Base-by-base conservation (phyloP, 2,329 filamentous ascomycete genomes). In the Sphaerulina vaccinii region DNA sequence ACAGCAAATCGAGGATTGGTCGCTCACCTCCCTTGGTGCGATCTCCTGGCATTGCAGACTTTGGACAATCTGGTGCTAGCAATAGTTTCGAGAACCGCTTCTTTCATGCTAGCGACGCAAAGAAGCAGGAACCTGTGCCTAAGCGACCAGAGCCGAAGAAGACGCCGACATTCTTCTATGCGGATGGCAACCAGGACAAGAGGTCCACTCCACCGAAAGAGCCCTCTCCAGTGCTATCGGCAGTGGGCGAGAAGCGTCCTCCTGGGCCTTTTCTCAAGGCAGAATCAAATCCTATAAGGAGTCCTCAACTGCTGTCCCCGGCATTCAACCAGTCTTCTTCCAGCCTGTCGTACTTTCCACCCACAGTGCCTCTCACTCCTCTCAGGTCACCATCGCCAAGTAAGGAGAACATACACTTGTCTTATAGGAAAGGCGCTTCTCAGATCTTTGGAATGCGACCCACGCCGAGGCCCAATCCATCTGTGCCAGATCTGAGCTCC, bases 31-130 rank as follows among this genome's bases (percentile, higher is more conserved):
- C 68, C 62, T 16, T 67, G 58, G 47, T 71, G 67, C 45, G 69
- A 60, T 49, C 72, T 68, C 42, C 59, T 23, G 64, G 66, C 36
- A 55, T 68, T 5, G 58, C 68, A 13, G 67, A 64, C 3, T 64
- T 69, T 11, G 37, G 36, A 41, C 45, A 40, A 5, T 37, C 37
- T n/a, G 44, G 50, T 13, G 39, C 38, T 18, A 19, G 42, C 35
- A 32, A 61, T 61, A 68, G 66, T 39, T 64, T 65, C 32, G 71
- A 71, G 16, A 72, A 85, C 47, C 92, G 90, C 73, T 97, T 97
- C 78, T 96, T 99, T 69, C 91, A 95, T 68, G 93, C 91, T 22
- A 89, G 85, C 68, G 89, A 96, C 61, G 87, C 80, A 33, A 69
- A 68, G 63, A 45, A 62, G 65, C 44, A 64, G 51, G 54, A 65